Evolutionary conservation across 768 basidiomycete genomes (phyloP), one percentile per base, ranked within the genome.

Genomic region (Pholiota molesta): DNA sequence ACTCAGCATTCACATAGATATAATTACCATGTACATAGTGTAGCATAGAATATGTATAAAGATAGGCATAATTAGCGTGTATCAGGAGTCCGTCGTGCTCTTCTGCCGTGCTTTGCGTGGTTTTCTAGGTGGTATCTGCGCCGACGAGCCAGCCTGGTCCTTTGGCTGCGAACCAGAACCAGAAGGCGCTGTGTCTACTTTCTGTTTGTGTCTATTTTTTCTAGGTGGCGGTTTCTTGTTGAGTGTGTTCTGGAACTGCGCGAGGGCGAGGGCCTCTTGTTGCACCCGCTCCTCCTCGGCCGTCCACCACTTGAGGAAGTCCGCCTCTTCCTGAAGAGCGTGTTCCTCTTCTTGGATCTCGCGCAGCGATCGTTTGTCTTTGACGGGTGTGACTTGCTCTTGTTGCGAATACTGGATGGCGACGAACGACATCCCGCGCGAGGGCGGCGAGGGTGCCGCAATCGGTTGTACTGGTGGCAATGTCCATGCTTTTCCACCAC

Each of bases 281-380:
- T 75, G 81, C n/a, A 92, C 72, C 16, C 91, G 80, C 68, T 84
- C 86, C 72, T 94, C 92, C 73, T 97, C 95, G 7, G 81, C 87
- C 1, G 85, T 79, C 94, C 95, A 97, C 95, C 95, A 97, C 66
- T 78, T 83, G 72, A 96, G 72, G 71, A 97, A 98, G 62, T 92
- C 91, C 3, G 79, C 86, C 73, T 96, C 94, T 53, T 80, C 82
- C 62, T 82, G 85, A 28, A 81, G 80, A 44, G 82, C 84, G 35
- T 76, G 78, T 71, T 95, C 94, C 71, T 97, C 94, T 61, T 88
- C 86, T 72, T 97, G 95, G 45, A 97, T 98, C 63, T 97, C 88
- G 16, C 80, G 77, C 60, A 97, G 75, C 28, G 90, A 90, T 33
- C 83, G 83, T 63, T 83, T 86, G 63, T 85, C 84, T 62, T 82